These are phyloP conservation scores for Delitschia confertaspora DNA, from an alignment of 495 filamentous ascomycete genomes.

Conservation along the genomic window DNA sequence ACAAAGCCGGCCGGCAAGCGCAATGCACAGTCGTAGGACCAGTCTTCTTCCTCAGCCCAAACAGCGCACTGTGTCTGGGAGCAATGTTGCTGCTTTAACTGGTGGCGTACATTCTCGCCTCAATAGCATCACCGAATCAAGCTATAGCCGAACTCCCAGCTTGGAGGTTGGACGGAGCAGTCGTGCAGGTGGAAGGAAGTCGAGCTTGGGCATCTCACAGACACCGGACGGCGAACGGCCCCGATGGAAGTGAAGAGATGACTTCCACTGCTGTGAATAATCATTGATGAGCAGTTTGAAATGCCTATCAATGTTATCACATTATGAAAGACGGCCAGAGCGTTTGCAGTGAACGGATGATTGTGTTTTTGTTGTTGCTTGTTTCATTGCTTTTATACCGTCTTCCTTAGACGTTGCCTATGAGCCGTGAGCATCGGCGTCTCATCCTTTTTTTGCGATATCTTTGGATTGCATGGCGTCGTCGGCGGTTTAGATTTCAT, in stretches of 20 bases:
- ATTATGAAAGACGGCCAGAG: no score
- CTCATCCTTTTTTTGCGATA: no score
- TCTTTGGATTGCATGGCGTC: no score
- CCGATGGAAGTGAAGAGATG: constrained; percentile 7
- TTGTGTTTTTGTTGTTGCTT: no score
- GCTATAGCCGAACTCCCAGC: constrained; percentile 10
- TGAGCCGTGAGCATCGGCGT: no score
- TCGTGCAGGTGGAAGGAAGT: constrained; percentile 3
- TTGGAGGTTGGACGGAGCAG: constrained; percentile 8
- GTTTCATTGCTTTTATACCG: no score
- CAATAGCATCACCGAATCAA: constrained; percentile 1
- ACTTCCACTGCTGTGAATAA: no score
- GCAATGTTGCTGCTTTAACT: constrained; percentile 3
- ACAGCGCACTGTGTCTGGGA: constrained; percentile 15
- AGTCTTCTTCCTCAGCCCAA: constrained; percentile 47
- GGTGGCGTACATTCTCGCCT: background rate
- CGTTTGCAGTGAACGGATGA: no score
- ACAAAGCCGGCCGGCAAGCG: constrained; percentile 17
- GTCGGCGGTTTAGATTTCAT: no score
- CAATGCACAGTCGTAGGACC: constrained; percentile 37
- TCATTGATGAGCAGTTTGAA: no score
- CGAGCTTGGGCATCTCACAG: constrained; percentile 1
- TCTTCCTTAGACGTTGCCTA: no score
- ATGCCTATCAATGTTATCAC: no score
- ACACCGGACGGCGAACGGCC: constrained; percentile 1